Evolutionary conservation across 2,329 filamentous ascomycete species (phyloP).

Genomic region (Diaporthe longicolla): DNA sequence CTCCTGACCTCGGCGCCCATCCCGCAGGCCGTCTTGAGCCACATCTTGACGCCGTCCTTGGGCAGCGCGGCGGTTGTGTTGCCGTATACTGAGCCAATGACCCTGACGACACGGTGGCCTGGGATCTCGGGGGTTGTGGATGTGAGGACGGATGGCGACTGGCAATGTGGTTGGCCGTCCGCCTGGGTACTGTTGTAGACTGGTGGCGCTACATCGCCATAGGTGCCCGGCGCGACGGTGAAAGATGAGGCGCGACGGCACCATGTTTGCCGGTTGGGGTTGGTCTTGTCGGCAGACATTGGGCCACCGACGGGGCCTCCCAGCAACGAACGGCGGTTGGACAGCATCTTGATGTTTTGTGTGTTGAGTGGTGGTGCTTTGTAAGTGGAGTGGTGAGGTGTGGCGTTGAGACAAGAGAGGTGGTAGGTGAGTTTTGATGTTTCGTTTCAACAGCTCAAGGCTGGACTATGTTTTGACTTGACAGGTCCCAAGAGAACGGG

Average conservation of each 20-base stretch:
- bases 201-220: constrained; percentile 8
- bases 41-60: constrained; percentile 38
- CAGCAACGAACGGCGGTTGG: constrained; percentile 35
- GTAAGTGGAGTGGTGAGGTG: not conserved
- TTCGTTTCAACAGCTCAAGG: constrained; percentile 20
- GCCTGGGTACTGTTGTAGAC: constrained; percentile 7
- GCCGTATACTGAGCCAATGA: constrained; percentile 68
- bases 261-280: constrained; percentile 30
- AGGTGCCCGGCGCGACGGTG: constrained; percentile 11
- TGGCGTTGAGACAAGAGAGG: constrained; percentile 1
- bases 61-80: constrained; percentile 46
- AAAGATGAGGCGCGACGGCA: constrained; percentile 37
- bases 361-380: not conserved
- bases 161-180: constrained; percentile 27
- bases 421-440: not conserved
- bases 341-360: constrained; percentile 26
- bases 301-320: constrained; percentile 24
- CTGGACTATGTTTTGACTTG: constrained; percentile 5
- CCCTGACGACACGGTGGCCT: constrained; percentile 66
- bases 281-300: constrained; percentile 29
- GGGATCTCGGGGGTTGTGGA: constrained; percentile 55
- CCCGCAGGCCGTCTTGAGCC: constrained; percentile 47
- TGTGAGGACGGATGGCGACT: constrained; percentile 25
- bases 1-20: constrained; percentile 72
- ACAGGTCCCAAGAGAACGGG: constrained; percentile 22